Conservation (phyloP, 768 basidiomycete genomes). For the Termitomyces sp. region DNA sequence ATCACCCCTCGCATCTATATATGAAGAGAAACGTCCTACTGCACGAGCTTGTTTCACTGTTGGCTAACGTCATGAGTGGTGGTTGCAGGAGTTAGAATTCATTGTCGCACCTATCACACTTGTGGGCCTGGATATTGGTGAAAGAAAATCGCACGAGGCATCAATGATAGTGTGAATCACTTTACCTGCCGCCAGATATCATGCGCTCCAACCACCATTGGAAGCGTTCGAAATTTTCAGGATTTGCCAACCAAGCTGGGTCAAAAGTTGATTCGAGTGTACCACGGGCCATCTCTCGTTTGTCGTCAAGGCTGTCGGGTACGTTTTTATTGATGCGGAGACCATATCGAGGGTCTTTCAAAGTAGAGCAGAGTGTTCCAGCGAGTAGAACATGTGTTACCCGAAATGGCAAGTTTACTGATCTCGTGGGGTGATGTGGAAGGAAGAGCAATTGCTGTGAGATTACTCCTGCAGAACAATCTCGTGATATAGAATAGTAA, state of each 20-base stretch:
- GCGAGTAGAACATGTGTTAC: conserved; percentile 40
- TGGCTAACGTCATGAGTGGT: neutral
- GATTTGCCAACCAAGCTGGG: conserved; percentile 31
- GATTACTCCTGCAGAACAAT: conserved; percentile 30
- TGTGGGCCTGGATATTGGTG: conserved; percentile 21
- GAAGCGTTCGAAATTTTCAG: conserved; percentile 24
- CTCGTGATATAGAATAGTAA: neutral
- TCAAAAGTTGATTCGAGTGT: conserved; percentile 30
- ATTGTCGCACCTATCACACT: conserved; percentile 26
- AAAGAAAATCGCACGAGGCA: neutral
- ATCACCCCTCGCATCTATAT: neutral
- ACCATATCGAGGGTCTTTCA: conserved; percentile 24
- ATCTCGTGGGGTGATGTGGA: conserved; percentile 32
- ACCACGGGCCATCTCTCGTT: conserved; percentile 26
- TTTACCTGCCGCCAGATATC: conserved; percentile 23
- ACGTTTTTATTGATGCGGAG: conserved; percentile 17
- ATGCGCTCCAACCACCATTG: conserved; percentile 23
- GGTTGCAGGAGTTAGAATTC: neutral
- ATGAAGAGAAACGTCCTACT: conserved; percentile 19
- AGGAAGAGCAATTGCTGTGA: conserved; percentile 45
- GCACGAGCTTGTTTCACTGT: conserved; percentile 32
- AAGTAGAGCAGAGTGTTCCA: conserved; percentile 25
- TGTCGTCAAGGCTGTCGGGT: conserved; percentile 23
- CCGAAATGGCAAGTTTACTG: conserved; percentile 35
- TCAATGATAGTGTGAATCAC: neutral